These are phyloP conservation scores for Phlyctochytrium arcticum DNA, from an alignment of 192 early-diverging fungal genomes.

Conservation along the genomic window DNA sequence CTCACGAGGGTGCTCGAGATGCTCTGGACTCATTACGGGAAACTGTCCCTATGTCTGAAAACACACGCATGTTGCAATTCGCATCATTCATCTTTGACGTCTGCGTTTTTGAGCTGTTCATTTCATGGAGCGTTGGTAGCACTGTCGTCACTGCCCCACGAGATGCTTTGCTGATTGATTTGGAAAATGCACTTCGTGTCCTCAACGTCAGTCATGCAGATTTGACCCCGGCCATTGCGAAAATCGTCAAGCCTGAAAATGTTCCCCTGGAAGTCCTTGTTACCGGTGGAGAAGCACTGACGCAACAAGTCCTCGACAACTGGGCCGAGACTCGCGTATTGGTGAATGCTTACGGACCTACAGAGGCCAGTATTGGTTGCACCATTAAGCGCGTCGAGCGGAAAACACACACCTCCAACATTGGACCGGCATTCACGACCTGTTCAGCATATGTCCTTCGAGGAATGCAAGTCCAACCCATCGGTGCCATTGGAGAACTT, in stretches of 20 bases:
- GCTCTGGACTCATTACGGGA: neutral
- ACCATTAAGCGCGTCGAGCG: slow-evolving; percentile 1
- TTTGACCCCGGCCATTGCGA: slow-evolving; percentile 12
- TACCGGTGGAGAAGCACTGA: slow-evolving; percentile 19
- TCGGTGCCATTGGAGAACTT: slow-evolving; percentile 40
- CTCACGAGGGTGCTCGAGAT: neutral
- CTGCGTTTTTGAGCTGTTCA: slow-evolving; percentile 5
- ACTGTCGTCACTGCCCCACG: slow-evolving; percentile 12
- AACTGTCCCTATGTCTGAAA: neutral
- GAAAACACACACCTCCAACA: slow-evolving; percentile 1
- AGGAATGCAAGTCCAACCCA: slow-evolving; percentile 17
- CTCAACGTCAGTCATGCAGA: slow-evolving; percentile 16
- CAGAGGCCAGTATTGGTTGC: slow-evolving; percentile 26
- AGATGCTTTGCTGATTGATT: slow-evolving; percentile 13
- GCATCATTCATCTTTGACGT: slow-evolving; percentile 1
- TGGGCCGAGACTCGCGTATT: neutral
- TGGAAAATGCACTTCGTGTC: neutral
- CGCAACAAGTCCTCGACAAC: slow-evolving; percentile 14
- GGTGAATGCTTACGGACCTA: slow-evolving; percentile 14
- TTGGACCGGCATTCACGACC: slow-evolving; percentile 14
- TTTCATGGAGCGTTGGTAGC: slow-evolving; percentile 6
- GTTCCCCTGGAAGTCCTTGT: slow-evolving; percentile 14
- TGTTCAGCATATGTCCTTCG: slow-evolving; percentile 14
- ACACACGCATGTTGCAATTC: neutral
- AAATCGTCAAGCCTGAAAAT: neutral